These are phyloP conservation scores for Trypanosoma congolense DNA, from an alignment of 208 protist genomes.

Conservation along the genomic window DNA sequence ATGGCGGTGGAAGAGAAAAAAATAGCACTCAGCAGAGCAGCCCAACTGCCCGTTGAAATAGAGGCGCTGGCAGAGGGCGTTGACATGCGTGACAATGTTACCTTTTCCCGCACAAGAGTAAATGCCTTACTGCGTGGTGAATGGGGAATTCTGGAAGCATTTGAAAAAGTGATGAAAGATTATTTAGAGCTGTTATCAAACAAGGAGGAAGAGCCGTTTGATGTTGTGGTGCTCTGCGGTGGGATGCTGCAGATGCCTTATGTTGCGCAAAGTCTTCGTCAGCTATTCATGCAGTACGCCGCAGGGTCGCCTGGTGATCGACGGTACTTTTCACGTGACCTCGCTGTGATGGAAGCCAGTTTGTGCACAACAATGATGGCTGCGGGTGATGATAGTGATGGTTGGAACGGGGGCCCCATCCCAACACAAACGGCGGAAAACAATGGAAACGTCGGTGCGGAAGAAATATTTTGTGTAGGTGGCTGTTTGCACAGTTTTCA, in stretches of 20 bases:
- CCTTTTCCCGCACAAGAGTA: slow-evolving; percentile 57
- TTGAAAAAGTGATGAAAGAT: slow-evolving; percentile 44
- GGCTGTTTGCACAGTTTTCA: slow-evolving; percentile 72
- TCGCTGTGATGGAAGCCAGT: slow-evolving; percentile 24
- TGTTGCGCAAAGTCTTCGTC: slow-evolving; percentile 37
- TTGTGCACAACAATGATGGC: slow-evolving; percentile 11
- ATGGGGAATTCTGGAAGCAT: slow-evolving; percentile 55
- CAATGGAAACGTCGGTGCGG: slow-evolving; percentile 33
- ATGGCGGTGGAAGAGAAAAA: slow-evolving; percentile 78
- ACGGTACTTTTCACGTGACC: slow-evolving; percentile 16
- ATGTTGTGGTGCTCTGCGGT: slow-evolving; percentile 59
- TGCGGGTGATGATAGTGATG: background rate
- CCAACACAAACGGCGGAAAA: slow-evolving; percentile 6
- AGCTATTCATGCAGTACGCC: slow-evolving; percentile 22
- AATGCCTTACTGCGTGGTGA: slow-evolving; percentile 62
- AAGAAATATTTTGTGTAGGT: slow-evolving; percentile 57
- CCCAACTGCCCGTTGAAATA: slow-evolving; percentile 68
- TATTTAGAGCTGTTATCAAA: slow-evolving; percentile 33
- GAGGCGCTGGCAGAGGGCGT: slow-evolving; percentile 87
- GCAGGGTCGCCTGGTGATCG: background rate
- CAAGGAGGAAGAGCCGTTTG: slow-evolving; percentile 22
- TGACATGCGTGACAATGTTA: slow-evolving; percentile 76
- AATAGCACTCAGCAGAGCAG: slow-evolving; percentile 58
- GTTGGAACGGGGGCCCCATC: background rate
- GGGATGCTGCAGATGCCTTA: slow-evolving; percentile 74